Conservation (phyloP, 495 filamentous ascomycete species). For the Collariella sp. region DNA sequence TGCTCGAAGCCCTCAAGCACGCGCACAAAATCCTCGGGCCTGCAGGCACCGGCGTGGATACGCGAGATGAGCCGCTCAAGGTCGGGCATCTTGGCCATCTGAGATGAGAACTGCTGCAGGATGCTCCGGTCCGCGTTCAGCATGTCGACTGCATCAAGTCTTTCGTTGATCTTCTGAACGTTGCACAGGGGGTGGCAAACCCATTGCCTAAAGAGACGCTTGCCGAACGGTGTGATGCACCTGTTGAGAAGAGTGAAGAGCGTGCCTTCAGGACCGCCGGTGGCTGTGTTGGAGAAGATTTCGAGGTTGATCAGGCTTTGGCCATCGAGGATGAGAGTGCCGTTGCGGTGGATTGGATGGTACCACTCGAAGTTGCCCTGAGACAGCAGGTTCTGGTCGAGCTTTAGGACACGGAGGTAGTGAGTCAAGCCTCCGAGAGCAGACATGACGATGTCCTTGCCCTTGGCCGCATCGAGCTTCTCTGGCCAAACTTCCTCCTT, state of each 20-base stretch:
- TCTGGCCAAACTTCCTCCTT: slow-evolving; percentile 67
- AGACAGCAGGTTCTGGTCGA: slow-evolving; percentile 79
- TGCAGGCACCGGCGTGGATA: slow-evolving; percentile 84
- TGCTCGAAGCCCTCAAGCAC: slow-evolving; percentile 97
- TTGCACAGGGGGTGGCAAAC: slow-evolving; percentile 92
- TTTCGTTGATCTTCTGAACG: slow-evolving; percentile 76
- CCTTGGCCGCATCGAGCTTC: slow-evolving; percentile 59
- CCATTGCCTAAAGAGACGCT: slow-evolving; percentile 95
- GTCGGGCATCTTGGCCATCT: slow-evolving; percentile 85
- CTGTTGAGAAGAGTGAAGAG: slow-evolving; percentile 85
- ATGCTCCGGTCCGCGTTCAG: slow-evolving; percentile 72
- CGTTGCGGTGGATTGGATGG: slow-evolving; percentile 86
- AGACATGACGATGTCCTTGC: slow-evolving; percentile 83
- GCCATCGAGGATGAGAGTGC: slow-evolving; percentile 87
- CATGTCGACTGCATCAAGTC: slow-evolving; percentile 92
- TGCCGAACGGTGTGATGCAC: slow-evolving; percentile 95
- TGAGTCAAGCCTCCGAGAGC: slow-evolving; percentile 83
- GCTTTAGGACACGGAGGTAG: slow-evolving; percentile 80
- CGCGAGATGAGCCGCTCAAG: slow-evolving; percentile 90
- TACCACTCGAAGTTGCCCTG: slow-evolving; percentile 90
- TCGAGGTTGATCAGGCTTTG: slow-evolving; percentile 97
- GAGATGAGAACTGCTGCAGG: slow-evolving; percentile 74
- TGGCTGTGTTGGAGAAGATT: slow-evolving; percentile 88
- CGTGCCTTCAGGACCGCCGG: slow-evolving; percentile 76
- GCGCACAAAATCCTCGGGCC: slow-evolving; percentile 81